Base-by-base conservation (phyloP, 495 filamentous ascomycete species). In the Aspergillus wentii region DNA sequence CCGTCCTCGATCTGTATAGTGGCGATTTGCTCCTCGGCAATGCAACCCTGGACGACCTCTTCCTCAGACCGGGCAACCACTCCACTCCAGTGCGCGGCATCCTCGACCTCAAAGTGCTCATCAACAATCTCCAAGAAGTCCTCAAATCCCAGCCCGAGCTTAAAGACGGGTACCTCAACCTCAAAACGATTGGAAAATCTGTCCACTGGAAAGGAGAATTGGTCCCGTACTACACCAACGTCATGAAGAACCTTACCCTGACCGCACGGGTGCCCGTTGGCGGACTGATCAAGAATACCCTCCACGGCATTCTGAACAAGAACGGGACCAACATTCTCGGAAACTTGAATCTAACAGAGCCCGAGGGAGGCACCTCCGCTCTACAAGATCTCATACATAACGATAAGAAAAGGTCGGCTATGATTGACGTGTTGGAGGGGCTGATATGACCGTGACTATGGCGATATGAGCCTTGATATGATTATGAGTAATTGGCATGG, bases 21-120 rank as follows among this genome's bases (percentile, higher is more conserved):
- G 60, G 56, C 27, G 46, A 56, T 30, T 44, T 60, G 28, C 11
- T 54, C 16, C 62, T 83, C 44, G 81, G 81, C 41, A 74, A 62
- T 38, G 63, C 73, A 27, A 72, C 63, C 26, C 51, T 86, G 30
- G 56, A 71, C 52, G 68, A 82, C 55, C 55, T 86, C 5, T 56
- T 66, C 8, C 68, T 86, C 35, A 46, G 43, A 5, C 80, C 82
- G 3, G 83, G 83, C 26, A 62, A 68, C 46, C 82, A 83, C 61
- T 57, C 61, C 19, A 60, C 69, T 40, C 57, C 66, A 6, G 66
- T 85, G 41, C 69, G 57, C 30, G 60, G 52, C 17, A 39, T 48
- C 26, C 35, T 68, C n/a, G 61, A 67, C 43, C 36, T 69, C 6
- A 20, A 30, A 14, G 52, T 33, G 7, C 46, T 67, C 8, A n/a